Conservation (phyloP, 1,139 yeast genomes). For the Debaryomyces udenii region DNA sequence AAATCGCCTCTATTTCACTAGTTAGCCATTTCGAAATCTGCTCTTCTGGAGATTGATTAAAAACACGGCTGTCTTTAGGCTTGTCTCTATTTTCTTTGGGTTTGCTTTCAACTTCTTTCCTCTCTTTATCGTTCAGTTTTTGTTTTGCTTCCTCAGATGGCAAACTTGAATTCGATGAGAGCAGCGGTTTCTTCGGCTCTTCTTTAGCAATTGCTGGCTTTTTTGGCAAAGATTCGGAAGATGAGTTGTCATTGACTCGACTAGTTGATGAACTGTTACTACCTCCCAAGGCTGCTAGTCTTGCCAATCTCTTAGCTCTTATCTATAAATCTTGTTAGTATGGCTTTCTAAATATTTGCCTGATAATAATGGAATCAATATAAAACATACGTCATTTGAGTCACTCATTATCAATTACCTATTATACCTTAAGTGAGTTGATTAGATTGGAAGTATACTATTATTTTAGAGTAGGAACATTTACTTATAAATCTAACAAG, state of each 20-base stretch:
- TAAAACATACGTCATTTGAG: conserved; percentile 18
- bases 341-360: not conserved
- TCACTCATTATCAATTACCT: conserved; percentile 7
- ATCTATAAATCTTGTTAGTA: conserved; percentile 39
- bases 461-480: not conserved
- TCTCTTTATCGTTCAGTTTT: not conserved
- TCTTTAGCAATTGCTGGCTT: conserved; percentile 2
- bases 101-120: conserved; percentile 6
- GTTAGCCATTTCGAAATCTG: conserved; percentile 34
- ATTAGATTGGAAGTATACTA: conserved; percentile 4
- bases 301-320: conserved; percentile 61
- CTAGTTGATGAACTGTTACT: conserved; percentile 2
- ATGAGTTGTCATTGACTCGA: not conserved
- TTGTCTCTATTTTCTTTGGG: conserved; percentile 10
- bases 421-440: not conserved
- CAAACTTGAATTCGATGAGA: conserved; percentile 4
- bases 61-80: conserved; percentile 5
- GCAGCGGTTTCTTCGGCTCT: conserved; percentile 9
- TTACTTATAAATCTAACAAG: not conserved
- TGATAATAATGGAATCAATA: not conserved
- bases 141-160: conserved; percentile 4
- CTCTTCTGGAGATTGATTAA: conserved; percentile 18
- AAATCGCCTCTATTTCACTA: conserved; percentile 37
- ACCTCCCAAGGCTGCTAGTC: conserved; percentile 35
- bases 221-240: conserved; percentile 2